Conservation (phyloP, 257 asterid species). For the Eucommia ulmoides region DNA sequence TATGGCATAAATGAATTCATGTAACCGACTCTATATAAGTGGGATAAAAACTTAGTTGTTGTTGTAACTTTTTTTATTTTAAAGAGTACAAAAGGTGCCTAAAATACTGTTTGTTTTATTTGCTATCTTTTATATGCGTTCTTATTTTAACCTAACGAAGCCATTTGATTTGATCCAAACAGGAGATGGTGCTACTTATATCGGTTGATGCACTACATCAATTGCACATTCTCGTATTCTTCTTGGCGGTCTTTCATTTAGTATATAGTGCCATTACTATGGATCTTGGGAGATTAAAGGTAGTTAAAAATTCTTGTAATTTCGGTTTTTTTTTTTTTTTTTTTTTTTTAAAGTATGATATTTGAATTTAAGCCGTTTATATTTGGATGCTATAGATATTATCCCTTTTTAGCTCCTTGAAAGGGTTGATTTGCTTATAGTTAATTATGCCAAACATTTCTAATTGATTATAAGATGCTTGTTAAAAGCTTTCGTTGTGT, state of each 20-base stretch:
- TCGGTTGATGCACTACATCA: conserved; percentile 78
- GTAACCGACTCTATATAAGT: too few relatives aligned
- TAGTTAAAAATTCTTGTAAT: conserved; percentile 7
- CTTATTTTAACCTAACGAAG: too few relatives aligned
- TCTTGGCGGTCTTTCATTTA: conserved; percentile 79
- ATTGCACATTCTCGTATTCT: conserved; percentile 87
- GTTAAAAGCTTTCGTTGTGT: conserved; percentile 5
- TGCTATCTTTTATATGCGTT: too few relatives aligned
- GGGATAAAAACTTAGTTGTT: too few relatives aligned
- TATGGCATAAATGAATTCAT: too few relatives aligned
- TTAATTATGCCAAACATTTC: too few relatives aligned
- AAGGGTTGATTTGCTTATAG: too few relatives aligned
- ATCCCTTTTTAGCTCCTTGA: too few relatives aligned
- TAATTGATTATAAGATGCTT: neutral
- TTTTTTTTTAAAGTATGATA: neutral
- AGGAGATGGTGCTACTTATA: conserved; percentile 52
- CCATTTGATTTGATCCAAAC: too few relatives aligned
- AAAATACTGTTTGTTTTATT: too few relatives aligned
- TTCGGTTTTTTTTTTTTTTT: neutral
- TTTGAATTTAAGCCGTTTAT: neutral
- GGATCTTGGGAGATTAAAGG: conserved; percentile 90
- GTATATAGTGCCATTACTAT: conserved; percentile 74
- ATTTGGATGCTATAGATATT: neutral
- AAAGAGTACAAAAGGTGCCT: too few relatives aligned
- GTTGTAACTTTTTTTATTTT: too few relatives aligned